Base-by-base conservation (phyloP, 1,139 yeast genomes). In the Pichia sp. region DNA sequence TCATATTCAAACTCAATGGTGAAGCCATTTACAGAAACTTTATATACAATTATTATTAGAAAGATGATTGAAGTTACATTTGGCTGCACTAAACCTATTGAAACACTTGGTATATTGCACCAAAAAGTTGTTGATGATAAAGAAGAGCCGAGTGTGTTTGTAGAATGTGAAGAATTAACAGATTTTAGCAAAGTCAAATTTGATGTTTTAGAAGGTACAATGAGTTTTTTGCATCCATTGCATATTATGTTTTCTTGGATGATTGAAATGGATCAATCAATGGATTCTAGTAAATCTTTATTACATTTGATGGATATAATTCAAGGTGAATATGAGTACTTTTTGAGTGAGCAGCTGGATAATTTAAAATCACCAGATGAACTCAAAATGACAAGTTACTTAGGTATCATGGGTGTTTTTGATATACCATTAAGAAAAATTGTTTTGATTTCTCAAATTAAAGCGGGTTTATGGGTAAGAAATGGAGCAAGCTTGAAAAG, bases 391-490 rank as follows among this genome's bases (percentile, higher is more conserved):
- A 32, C 43, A 4, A 44, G 46, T 49, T 57, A 55, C n/a, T 62
- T 59, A 39, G 57, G 59, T 18, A 46, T 55, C 8, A 52, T 64
- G 24, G 65, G 73, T 5, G 62, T 82, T 7, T 79, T 82, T 55
- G 96, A 88, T 53, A 84, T 85, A 54, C 84, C 97, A 0, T 66
- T 92, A 23, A 73, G 95, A 50, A 84, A 92, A 0, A 64, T 87
- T 30, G 83, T 75, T 0, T 61, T 77, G 12, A 64, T 75, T 65
- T 73, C 82, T 0, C 83, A 78, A 56, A 76, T 78, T 3, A 77
- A 77, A 53, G 70, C 78, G 0, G 82, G 82, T 0, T 71, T 73
- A 48, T 78, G 83, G 83, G 82, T 78, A 0, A 68, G 84, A 56
- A 79, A 79, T 63, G 90, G 90, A 0, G 76, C 79, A 53, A 83